Percentiles rank a stretch among this genome's conserved stretches.
Conservation (phyloP, 345 rosid genomes). For the Heritiera littoralis region DNA sequence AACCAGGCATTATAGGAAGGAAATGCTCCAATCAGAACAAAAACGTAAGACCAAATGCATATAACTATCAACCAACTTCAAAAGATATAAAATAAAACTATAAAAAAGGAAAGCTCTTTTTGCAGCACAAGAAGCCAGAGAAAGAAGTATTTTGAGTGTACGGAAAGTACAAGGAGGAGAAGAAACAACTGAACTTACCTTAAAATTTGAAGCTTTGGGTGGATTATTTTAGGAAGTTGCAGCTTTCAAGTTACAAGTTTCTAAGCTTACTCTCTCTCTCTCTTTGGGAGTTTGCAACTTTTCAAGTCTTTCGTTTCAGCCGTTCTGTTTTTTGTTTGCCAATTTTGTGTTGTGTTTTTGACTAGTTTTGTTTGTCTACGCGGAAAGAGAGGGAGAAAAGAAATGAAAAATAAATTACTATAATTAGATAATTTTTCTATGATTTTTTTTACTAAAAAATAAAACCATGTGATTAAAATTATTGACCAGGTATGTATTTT, state of each 20-base stretch:
- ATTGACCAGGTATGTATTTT: no score
- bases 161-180: slow-evolving; percentile 14
- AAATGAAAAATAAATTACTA: no score
- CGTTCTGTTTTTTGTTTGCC: not conserved
- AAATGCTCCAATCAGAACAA: not conserved
- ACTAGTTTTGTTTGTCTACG: slow-evolving; percentile 10
- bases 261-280: no score
- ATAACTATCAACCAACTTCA: not conserved
- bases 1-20: not conserved
- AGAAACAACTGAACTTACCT: not conserved
- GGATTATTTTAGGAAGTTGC: not conserved
- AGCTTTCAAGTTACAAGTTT: slow-evolving; percentile 4
- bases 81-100: not conserved
- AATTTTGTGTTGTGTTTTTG: not conserved
- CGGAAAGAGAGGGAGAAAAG: no score
- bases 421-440: no score
- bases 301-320: not conserved
- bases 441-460: no score
- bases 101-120: not conserved
- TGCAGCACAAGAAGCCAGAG: not conserved
- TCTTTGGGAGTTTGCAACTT: no score
- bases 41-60: not conserved
- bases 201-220: slow-evolving; percentile 5
- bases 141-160: not conserved
- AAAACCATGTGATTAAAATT: no score